Base-by-base conservation (phyloP, 345 rosid species). In the Triadica sebifera region DNA sequence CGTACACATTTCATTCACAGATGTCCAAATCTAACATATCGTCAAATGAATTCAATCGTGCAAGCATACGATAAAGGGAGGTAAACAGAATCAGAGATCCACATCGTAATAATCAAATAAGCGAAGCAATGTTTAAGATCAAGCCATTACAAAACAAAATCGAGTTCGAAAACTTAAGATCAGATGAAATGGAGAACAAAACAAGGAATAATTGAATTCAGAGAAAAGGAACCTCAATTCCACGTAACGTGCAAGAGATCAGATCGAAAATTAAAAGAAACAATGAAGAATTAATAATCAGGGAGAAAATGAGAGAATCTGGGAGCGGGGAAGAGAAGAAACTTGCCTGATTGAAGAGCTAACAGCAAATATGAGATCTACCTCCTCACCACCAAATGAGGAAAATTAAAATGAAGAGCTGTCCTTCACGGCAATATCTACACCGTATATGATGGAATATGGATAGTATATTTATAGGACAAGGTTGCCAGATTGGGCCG, bases 401-500 rank as follows among this genome's bases (percentile, higher is more conserved):
- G 37, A n/a, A 67, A n/a, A 51, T 51, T 37, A 20, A 47, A 15
- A 47, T 61, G 47, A 39, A 64, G 67, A 59, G 72, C 78, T 59
- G 73, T 59, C 60, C 34, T 67, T 16, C 59, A 67, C 60, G 67
- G 17, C 46, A 58, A 58, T 58, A 19, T 75, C 34, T 47, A 29
- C 72, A 12, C 66, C 59, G 19, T 37, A 1, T 0, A 55, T 61
- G 8, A 29, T 61, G 45, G n/a, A n/a, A n/a, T n/a, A n/a, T n/a
- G n/a, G 43, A 25, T 34, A 61, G 29, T 11, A n/a, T 29, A 29
- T 29, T 29, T 82, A 82, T 78, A 65, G 81, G 65, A 78, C 82
- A 58, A 59, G 56, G 64, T 70, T 5, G 64, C 41, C 53, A 43
- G 41, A 70, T 37, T 22, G 45, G 50, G 43, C 13, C 22, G 0